phyloP scores from a whole-genome alignment of 2,329 filamentous ascomycete genomes.

The Aquanectria penicillioides region DNA sequence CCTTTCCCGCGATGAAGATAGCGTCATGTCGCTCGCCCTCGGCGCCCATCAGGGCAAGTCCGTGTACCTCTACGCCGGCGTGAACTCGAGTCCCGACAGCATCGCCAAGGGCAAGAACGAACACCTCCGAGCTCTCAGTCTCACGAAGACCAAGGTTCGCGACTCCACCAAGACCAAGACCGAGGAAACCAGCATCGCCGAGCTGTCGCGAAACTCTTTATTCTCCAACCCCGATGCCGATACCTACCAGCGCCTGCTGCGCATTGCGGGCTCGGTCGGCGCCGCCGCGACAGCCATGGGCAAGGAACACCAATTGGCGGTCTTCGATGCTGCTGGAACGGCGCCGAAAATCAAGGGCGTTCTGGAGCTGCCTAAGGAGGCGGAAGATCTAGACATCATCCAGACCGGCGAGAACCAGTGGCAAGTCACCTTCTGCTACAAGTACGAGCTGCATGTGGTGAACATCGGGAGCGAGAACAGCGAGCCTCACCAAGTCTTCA shows the following conservation, averaged over 20 bases:
- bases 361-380: conserved; percentile 64
- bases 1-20: conserved; percentile 87
- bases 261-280: conserved; percentile 73
- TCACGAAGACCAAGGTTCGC: conserved; percentile 56
- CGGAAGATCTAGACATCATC: conserved; percentile 75
- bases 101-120: conserved; percentile 81
- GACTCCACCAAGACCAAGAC: conserved; percentile 42
- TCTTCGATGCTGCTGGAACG: conserved; percentile 73
- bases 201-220: conserved; percentile 62
- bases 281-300: conserved; percentile 83
- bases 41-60: conserved; percentile 67
- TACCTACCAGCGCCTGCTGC: conserved; percentile 68
- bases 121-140: conserved; percentile 81
- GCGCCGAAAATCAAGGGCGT: conserved; percentile 58
- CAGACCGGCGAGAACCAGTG: conserved; percentile 71
- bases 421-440: conserved; percentile 81
- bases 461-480: conserved; percentile 62
- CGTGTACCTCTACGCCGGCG: conserved; percentile 73
- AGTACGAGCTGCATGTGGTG: conserved; percentile 77
- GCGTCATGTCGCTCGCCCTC: conserved; percentile 82
- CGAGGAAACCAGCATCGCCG: conserved; percentile 54
- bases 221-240: conserved; percentile 62
- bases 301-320: conserved; percentile 78
- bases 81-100: conserved; percentile 82
- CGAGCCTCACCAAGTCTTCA: conserved; percentile 65